Conservation (phyloP, 2,329 filamentous ascomycete genomes). For the Metarhizium robertsii region DNA sequence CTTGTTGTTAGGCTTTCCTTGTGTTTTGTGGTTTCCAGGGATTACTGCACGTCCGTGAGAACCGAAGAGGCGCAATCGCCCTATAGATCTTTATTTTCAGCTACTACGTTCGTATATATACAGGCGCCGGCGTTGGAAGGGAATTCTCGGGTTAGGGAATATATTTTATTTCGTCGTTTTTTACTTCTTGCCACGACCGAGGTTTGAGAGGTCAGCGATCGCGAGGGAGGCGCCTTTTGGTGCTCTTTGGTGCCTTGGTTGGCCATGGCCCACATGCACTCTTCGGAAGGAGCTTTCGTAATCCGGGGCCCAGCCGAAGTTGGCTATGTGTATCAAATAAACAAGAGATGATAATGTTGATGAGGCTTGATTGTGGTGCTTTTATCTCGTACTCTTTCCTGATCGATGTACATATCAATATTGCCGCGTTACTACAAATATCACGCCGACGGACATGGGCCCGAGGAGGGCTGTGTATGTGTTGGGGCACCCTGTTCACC, state of each 20-base stretch:
- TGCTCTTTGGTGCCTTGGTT: background rate
- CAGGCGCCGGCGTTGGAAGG: conserved; percentile 4
- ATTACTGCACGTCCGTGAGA: conserved; percentile 74
- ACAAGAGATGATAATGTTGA: background rate
- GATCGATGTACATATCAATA: background rate
- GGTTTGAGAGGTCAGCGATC: background rate
- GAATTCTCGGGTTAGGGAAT: background rate
- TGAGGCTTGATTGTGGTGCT: background rate
- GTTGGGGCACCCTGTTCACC: too few species aligned
- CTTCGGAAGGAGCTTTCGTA: background rate
- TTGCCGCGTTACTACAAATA: too few species aligned
- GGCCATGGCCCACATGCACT: background rate
- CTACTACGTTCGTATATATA: background rate
- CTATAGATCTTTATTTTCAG: conserved; percentile 32
- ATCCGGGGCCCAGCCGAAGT: background rate
- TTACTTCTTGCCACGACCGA: background rate
- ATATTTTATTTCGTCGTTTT: background rate
- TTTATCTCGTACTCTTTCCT: background rate
- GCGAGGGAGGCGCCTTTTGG: background rate
- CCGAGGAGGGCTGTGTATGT: too few species aligned
- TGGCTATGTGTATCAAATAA: background rate
- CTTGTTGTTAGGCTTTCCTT: conserved; percentile 60
- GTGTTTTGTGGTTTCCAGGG: conserved; percentile 89
- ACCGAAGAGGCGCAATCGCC: conserved; percentile 73
- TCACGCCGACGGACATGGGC: too few species aligned